Base-by-base conservation (phyloP, 2,329 filamentous ascomycete genomes). In the Alternaria alternata region DNA sequence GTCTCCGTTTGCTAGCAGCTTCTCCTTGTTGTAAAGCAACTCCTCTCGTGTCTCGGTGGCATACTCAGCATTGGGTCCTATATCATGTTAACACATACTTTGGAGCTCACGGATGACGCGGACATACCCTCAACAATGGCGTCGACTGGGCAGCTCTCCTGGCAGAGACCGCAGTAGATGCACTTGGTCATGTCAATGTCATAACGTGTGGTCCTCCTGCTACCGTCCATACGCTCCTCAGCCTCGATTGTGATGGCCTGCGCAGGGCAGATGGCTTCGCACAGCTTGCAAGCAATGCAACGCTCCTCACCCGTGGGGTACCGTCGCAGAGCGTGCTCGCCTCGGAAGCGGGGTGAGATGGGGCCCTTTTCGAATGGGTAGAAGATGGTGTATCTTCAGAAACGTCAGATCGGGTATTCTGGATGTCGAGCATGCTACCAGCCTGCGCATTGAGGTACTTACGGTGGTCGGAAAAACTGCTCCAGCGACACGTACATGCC, bases 131-230 rank as follows among this genome's bases (percentile, higher is more conserved):
- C 90, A 60, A 92, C 90, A 80, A 92, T 99, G 61, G 95, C 95
- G 82, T 99, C 95, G 56, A 99, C 95, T 44, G 95, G 95, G 84
- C 95, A 99, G 68, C 92, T 96, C 85, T 99, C 95, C 85, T 97
- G 94, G 88, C 95, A 98, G 84, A 96, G 96, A 52, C 95, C 95
- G 81, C 95, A 98, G 88, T 98, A 99, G 82, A 99, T 99, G 85
- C 95, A 99, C 87, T 99, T 99, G 76, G 95, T 98, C 95, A 99
- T 99, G 83, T 99, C 95, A 78, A 99, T 97, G 80, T 99, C 95
- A 83, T 99, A 99, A 79, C 94, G 89, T 61, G 94, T 97, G 52
- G 95, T 99, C 78, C 95, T 89, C 81, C 95, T 89, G 76, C 92
- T 96, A 66, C 95, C 95, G 75, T 99, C 95, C 76, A 92, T 92